Base-by-base conservation (phyloP, 1,139 yeast genomes). In the Magnusiomyces tetraspermus region DNA sequence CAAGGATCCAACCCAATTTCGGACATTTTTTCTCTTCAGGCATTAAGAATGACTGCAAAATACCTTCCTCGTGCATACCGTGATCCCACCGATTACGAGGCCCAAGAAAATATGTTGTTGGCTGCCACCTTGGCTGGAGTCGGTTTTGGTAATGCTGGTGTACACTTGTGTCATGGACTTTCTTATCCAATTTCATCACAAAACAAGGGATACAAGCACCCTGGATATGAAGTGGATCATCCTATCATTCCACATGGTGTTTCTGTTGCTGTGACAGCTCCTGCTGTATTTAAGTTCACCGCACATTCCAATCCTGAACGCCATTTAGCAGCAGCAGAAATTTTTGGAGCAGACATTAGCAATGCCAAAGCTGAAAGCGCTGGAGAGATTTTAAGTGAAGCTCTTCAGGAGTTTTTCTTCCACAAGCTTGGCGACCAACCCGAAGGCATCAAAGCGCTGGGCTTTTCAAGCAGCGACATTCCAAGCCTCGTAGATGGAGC, bases 1-100 rank as follows among this genome's bases (percentile, higher is more conserved):
- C 74, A 71, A 56, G 74, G 74, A 8, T 71, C 74, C 28, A 71
- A 71, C 59, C 74, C 74, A 17, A 70, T 71, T 54, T 67, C 71
- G 1, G 74, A 71, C 55, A 67, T 71, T 49, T 71, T 71, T 58
- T 67, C 71, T 19, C 58, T 70, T 47, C 71, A 70, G 40, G 74
- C 72, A 1, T 58, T 71, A 53, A 58, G 63, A 43, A 65, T 71
- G 69, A 63, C 69, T 28, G 70, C 68, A 55, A 65, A 71, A 59
- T 69, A 68, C 57, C 61, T 71, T 43, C 74, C 74, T 2, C 66
- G 74, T 17, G 60, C 72, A 0, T 70, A 69, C 46, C 58, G 59
- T 17, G 70, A 71, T 53, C 71, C 72, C 11, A 69, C 62, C 8
- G 74, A 71, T 55, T 47, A 50, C 26, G 72, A 66, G 51, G 74